phyloP scores from a whole-genome alignment of 164 flowering plant genomes.

The Stephania yunnanensis region DNA sequence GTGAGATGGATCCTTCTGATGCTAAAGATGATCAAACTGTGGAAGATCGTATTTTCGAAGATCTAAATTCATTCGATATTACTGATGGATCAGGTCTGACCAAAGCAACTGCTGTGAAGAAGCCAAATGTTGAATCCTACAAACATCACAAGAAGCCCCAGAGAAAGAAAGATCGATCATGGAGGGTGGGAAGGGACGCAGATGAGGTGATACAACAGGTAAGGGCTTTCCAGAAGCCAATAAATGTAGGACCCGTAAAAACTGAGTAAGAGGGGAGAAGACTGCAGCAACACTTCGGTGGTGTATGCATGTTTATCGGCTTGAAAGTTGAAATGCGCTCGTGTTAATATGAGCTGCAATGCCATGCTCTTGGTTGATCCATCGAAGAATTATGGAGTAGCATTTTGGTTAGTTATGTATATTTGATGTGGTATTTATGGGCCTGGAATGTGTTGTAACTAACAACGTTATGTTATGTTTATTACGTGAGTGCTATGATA shows the following conservation, averaged over 20 bases:
- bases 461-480: too few species aligned
- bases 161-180: conserved; percentile 75
- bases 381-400: too few species aligned
- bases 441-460: too few species aligned
- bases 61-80: conserved; percentile 66
- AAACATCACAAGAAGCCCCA: conserved; percentile 85
- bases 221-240: conserved; percentile 60
- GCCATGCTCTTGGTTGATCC: too few species aligned
- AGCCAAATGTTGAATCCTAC: conserved; percentile 36
- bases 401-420: too few species aligned
- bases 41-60: conserved; percentile 45
- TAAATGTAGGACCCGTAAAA: conserved; percentile 40
- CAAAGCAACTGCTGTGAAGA: conserved; percentile 29
- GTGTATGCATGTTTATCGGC: too few species aligned
- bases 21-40: conserved; percentile 18
- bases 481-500: too few species aligned
- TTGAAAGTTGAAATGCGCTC: too few species aligned
- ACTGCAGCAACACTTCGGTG: too few species aligned
- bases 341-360: too few species aligned
- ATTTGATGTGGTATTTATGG: too few species aligned
- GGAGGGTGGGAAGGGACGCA: conserved; percentile 68
- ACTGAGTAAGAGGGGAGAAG: background rate
- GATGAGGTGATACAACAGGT: conserved; percentile 80
- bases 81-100: conserved; percentile 46
- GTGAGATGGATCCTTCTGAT: conserved; percentile 37